These are phyloP conservation scores for Erysimum cheiri DNA, from an alignment of 441 rosid genomes.

Conservation along the genomic window DNA sequence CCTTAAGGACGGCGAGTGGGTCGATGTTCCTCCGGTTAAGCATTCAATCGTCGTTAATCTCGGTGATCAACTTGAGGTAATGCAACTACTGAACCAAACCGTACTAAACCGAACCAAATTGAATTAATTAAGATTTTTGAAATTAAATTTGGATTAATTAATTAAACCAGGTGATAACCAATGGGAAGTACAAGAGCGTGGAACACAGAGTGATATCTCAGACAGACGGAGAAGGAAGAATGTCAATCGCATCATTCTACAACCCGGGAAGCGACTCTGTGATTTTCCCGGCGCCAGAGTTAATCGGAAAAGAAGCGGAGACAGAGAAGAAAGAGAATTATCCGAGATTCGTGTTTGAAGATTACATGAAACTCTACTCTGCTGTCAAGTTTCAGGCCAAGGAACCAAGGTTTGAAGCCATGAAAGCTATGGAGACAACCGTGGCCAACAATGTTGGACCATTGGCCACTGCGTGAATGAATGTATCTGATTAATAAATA, in stretches of 20 bases:
- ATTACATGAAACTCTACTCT: constrained; percentile 88
- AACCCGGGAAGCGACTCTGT: constrained; percentile 90
- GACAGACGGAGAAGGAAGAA: constrained; percentile 67
- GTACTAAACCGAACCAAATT: background rate
- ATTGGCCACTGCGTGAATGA: constrained; percentile 56
- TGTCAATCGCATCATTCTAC: constrained; percentile 96
- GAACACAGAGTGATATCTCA: constrained; percentile 85
- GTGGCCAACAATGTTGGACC: constrained; percentile 46
- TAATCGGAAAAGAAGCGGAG: constrained; percentile 59
- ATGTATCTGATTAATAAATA: background rate
- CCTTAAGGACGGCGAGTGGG: constrained; percentile 83
- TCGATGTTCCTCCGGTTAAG: constrained; percentile 89
- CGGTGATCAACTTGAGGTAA: constrained; percentile 94
- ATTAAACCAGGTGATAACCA: constrained; percentile 71
- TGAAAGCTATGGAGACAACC: constrained; percentile 60
- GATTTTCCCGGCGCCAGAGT: constrained; percentile 77
- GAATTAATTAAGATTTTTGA: background rate
- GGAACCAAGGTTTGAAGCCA: constrained; percentile 91
- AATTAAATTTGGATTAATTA: background rate
- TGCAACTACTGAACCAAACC: constrained; percentile 25
- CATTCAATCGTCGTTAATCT: constrained; percentile 94
- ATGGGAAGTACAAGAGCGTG: constrained; percentile 92
- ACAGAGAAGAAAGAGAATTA: constrained; percentile 53
- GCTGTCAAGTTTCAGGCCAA: constrained; percentile 83
- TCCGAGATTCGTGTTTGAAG: constrained; percentile 85